These are phyloP conservation scores for Pezicula neosporulosa DNA, from an alignment of 2,329 filamentous ascomycete species.

Conservation along the genomic window DNA sequence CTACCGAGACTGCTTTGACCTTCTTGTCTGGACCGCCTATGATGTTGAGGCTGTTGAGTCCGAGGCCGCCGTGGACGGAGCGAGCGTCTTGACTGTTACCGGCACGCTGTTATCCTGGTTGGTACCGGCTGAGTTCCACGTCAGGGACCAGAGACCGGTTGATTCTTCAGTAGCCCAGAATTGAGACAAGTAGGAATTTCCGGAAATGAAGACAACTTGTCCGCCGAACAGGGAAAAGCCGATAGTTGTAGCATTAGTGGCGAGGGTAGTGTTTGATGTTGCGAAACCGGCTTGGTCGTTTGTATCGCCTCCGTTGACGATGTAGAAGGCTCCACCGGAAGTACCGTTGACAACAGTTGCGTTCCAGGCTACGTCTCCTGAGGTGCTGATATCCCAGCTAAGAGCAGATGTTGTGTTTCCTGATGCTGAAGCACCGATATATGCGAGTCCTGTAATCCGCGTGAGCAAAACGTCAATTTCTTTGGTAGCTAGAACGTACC, in stretches of 20 bases:
- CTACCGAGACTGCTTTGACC: no score
- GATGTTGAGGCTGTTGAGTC: no score
- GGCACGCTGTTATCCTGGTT: slow-evolving; percentile 6
- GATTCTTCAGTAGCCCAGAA: slow-evolving; percentile 15
- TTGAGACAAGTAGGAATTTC: slow-evolving; percentile 9
- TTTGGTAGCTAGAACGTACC: background rate
- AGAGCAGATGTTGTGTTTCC: background rate
- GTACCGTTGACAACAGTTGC: background rate
- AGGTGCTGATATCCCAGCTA: background rate
- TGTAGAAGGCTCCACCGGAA: background rate
- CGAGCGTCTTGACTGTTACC: slow-evolving; percentile 13
- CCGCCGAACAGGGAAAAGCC: slow-evolving; percentile 27
- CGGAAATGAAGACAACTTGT: slow-evolving; percentile 19
- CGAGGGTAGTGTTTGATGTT: slow-evolving; percentile 9
- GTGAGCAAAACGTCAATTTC: background rate
- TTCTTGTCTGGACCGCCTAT: background rate
- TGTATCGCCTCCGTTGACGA: slow-evolving; percentile 6
- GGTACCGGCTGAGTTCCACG: slow-evolving; percentile 14
- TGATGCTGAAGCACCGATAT: background rate
- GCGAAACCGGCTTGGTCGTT: slow-evolving; percentile 22
- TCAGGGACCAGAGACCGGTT: slow-evolving; percentile 11
- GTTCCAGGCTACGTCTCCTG: background rate
- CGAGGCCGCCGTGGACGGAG: background rate
- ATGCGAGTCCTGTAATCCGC: slow-evolving; percentile 2
- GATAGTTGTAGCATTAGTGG: slow-evolving; percentile 6